A percentile compares a stretch with the other conserved stretches of the same genome.
Evolutionary conservation across 2,329 filamentous ascomycete genomes (phyloP).

Genomic region (Hypoxylon rubiginosum): DNA sequence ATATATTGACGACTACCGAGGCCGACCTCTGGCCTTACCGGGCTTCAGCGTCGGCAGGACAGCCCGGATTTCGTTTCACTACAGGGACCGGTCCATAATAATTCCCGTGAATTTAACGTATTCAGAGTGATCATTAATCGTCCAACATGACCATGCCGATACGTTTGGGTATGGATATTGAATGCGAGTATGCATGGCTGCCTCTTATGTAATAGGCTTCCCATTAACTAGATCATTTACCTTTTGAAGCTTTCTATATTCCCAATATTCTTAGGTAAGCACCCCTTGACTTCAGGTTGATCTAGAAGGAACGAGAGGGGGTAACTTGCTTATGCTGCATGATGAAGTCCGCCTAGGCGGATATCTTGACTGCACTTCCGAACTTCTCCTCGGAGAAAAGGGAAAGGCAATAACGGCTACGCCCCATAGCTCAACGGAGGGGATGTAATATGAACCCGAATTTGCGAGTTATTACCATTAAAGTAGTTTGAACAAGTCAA

Average conservation of each 20-base stretch:
- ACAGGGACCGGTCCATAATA: neutral
- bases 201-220: neutral
- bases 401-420: neutral
- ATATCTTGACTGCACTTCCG: neutral
- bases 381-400: neutral
- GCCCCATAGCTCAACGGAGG: neutral
- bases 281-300: neutral
- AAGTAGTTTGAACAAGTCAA: neutral
- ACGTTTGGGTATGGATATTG: neutral
- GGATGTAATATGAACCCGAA: no score
- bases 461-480: neutral
- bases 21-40: neutral
- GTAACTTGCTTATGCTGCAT: neutral
- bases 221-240: neutral
- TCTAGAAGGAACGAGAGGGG: neutral
- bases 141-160: no score
- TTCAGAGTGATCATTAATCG: neutral
- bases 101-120: neutral
- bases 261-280: neutral
- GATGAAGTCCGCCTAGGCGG: neutral
- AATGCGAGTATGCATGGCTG: neutral
- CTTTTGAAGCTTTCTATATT: neutral
- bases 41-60: neutral
- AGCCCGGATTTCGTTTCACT: neutral
- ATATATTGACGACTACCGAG: neutral